phyloP scores from a whole-genome alignment of 2,329 filamentous ascomycete species.

The Neopestalotiopsis sp. region DNA sequence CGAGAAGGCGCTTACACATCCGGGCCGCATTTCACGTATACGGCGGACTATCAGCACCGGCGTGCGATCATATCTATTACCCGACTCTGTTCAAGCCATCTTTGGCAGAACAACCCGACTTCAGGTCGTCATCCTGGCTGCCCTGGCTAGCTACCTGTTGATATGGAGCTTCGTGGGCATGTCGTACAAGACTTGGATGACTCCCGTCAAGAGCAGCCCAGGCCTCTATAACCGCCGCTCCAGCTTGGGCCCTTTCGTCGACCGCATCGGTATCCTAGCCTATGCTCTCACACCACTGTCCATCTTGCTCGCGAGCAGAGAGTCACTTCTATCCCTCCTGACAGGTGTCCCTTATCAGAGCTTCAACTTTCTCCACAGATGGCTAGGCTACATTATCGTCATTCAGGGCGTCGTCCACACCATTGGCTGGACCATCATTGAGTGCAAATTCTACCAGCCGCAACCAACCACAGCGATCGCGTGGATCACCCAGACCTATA shows the following conservation, averaged over 20 bases:
- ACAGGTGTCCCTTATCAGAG: constrained; percentile 78
- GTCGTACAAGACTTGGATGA: constrained; percentile 71
- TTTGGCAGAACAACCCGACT: constrained; percentile 73
- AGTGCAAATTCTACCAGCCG: constrained; percentile 71
- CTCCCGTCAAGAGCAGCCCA: constrained; percentile 63
- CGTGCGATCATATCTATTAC: constrained; percentile 60
- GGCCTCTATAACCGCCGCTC: constrained; percentile 67
- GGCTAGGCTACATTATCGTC: constrained; percentile 76
- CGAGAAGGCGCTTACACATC: constrained; percentile 23
- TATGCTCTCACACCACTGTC: constrained; percentile 77
- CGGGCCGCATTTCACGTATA: constrained; percentile 31
- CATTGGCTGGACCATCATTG: constrained; percentile 71
- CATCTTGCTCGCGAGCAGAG: constrained; percentile 69
- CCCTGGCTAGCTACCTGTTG: constrained; percentile 65
- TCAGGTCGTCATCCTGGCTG: constrained; percentile 65
- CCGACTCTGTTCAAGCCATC: constrained; percentile 59
- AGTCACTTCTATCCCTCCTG: constrained; percentile 71
- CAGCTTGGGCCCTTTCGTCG: constrained; percentile 69
- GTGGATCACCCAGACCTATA: constrained; percentile 70
- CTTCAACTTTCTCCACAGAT: constrained; percentile 80
- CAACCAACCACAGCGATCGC: constrained; percentile 63
- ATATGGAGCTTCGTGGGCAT: constrained; percentile 75
- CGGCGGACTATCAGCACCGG: constrained; percentile 44
- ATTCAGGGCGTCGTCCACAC: constrained; percentile 72
- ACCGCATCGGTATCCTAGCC: constrained; percentile 72